These are phyloP conservation scores for Elsinoe ampelina DNA, from an alignment of 2,329 filamentous ascomycete species.

Conservation along the genomic window DNA sequence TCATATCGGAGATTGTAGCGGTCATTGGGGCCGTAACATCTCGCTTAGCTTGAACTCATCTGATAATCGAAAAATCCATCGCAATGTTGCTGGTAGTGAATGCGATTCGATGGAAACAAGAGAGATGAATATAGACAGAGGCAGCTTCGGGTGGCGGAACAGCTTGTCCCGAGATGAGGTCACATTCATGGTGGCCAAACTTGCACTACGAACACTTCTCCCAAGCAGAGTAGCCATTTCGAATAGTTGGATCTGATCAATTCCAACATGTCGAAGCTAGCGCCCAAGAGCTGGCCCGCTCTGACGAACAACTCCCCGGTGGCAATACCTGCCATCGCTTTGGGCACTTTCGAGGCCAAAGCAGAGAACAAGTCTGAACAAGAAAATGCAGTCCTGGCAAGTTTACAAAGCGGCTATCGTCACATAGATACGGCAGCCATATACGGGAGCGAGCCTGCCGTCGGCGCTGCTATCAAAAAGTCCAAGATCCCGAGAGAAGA, in stretches of 20 bases:
- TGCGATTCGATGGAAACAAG: no score
- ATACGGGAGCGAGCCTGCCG: conserved; percentile 58
- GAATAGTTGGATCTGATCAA: no score
- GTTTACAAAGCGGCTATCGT: conserved; percentile 47
- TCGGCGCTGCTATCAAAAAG: conserved; percentile 55
- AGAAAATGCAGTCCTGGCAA: conserved; percentile 39
- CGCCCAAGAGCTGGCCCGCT: background rate
- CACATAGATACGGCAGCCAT: conserved; percentile 57
- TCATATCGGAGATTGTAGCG: no score
- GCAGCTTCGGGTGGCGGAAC: background rate
- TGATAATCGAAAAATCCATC: no score
- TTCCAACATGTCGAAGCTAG: background rate
- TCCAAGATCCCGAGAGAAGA: conserved; percentile 55
- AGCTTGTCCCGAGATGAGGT: background rate
- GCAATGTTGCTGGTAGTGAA: no score
- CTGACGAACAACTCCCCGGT: conserved; percentile 6
- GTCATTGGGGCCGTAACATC: no score
- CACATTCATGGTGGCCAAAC: background rate
- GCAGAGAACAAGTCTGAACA: background rate
- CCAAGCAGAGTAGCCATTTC: background rate
- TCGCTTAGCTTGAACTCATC: no score
- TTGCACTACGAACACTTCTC: background rate
- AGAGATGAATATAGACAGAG: no score
- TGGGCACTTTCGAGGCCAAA: conserved; percentile 1
- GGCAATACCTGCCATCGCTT: background rate